Evolutionary conservation across 768 basidiomycete species (phyloP).

Genomic region (Aureoboletus auriporus): DNA sequence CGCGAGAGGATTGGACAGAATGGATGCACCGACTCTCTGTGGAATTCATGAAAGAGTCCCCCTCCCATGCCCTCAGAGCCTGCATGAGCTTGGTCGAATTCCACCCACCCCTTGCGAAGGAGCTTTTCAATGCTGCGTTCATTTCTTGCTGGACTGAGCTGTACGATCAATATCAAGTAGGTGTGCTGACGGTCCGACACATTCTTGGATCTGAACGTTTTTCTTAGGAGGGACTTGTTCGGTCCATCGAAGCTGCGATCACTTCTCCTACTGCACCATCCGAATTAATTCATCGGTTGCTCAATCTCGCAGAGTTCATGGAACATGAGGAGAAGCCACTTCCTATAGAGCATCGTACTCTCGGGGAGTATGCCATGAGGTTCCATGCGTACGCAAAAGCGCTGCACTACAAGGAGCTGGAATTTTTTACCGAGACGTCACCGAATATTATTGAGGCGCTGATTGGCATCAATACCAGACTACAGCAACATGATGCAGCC

Average conservation of each 20-base stretch:
- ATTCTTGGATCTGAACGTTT: constrained; percentile 3
- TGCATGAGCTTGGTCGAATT: constrained; percentile 93
- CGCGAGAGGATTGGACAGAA: constrained; percentile 87
- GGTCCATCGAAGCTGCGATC: constrained; percentile 83
- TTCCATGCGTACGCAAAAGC: constrained; percentile 97
- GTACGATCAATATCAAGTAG: constrained; percentile 94
- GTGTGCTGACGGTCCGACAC: not conserved
- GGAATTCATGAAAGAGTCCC: constrained; percentile 97
- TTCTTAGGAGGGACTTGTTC: constrained; percentile 86
- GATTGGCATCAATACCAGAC: constrained; percentile 92
- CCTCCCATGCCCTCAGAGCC: constrained; percentile 95
- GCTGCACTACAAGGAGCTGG: constrained; percentile 96
- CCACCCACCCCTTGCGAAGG: constrained; percentile 86
- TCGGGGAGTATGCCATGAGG: constrained; percentile 91
- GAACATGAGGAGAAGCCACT: constrained; percentile 97
- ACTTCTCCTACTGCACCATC: constrained; percentile 72
- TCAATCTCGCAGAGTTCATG: constrained; percentile 98
- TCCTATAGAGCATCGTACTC: constrained; percentile 87
- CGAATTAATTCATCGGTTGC: constrained; percentile 84
- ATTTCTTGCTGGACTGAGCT: constrained; percentile 96
- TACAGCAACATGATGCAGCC: constrained; percentile 97
- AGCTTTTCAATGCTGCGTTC: constrained; percentile 97
- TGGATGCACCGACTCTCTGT: constrained; percentile 94
- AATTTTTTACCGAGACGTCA: constrained; percentile 91
- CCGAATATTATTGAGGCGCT: constrained; percentile 89